Percentiles rank a stretch among this genome's conserved stretches.
Conservation (phyloP, 2,329 filamentous ascomycete species). For the Sporothrix inflata region DNA sequence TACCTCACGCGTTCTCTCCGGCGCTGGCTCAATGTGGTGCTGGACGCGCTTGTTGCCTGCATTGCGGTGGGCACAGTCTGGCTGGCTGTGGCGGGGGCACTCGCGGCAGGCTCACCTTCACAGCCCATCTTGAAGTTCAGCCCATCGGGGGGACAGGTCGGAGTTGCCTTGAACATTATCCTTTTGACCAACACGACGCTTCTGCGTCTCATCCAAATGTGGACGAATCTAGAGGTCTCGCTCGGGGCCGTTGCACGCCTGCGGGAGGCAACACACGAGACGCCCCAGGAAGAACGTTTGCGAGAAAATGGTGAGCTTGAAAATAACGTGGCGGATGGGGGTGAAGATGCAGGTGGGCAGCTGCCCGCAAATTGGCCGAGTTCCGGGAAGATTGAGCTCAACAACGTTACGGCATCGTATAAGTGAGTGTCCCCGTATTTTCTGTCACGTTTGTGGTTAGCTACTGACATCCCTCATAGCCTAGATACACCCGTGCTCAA, state of each 20-base stretch:
- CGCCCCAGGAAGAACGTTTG: constrained; percentile 38
- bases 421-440: constrained; percentile 24
- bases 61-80: constrained; percentile 46
- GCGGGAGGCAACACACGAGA: constrained; percentile 30
- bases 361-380: constrained; percentile 37
- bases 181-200: constrained; percentile 44
- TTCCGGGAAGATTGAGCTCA: constrained; percentile 37
- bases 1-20: constrained; percentile 56
- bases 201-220: constrained; percentile 40
- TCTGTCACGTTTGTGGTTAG: neutral
- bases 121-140: neutral
- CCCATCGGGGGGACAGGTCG: constrained; percentile 39
- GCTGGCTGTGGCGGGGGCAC: constrained; percentile 34
- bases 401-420: constrained; percentile 40
- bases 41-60: constrained; percentile 54
- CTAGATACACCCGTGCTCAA: constrained; percentile 35
- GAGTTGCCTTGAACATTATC: constrained; percentile 44
- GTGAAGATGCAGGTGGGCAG: neutral
- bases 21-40: constrained; percentile 55
- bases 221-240: constrained; percentile 44
- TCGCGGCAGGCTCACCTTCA: neutral
- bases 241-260: constrained; percentile 43
- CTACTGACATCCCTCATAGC: constrained; percentile 20
- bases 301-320: neutral
- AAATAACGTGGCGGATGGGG: constrained; percentile 13